Evolutionary conservation across 768 basidiomycete species (phyloP).

Genomic region (Lactarius evosmus): DNA sequence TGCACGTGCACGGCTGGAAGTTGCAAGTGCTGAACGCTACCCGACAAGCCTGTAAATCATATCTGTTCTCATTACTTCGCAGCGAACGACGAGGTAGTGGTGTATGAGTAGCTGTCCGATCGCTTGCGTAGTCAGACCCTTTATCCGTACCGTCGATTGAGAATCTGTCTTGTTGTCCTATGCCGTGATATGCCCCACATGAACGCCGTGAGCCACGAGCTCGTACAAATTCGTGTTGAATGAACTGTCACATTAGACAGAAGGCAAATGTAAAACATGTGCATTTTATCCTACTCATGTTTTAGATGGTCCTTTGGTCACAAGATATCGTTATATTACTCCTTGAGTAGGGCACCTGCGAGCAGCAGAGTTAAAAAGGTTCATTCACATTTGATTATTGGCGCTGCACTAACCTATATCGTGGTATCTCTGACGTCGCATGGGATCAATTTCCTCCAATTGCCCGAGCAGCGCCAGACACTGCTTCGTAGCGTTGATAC

Average conservation of each 20-base stretch:
- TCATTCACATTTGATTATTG: neutral
- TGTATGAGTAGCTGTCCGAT: neutral
- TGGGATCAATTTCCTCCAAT: constrained; percentile 62
- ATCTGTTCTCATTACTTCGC: constrained; percentile 3
- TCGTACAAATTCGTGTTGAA: neutral
- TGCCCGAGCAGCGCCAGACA: constrained; percentile 52
- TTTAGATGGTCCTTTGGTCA: neutral
- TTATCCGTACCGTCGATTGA: neutral
- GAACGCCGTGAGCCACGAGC: neutral
- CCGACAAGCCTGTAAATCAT: neutral
- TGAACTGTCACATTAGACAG: neutral
- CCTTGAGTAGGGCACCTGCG: constrained; percentile 8
- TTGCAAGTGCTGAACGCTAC: constrained; percentile 58
- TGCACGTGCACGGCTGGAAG: constrained; percentile 59
- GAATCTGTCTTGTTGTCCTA: neutral
- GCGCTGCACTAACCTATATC: constrained; percentile 50
- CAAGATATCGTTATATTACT: neutral
- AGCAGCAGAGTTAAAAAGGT: neutral
- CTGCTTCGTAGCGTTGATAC: constrained; percentile 37
- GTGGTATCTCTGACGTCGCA: constrained; percentile 62
- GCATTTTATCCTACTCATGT: neutral
- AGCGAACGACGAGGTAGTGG: neutral
- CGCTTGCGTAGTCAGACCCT: neutral
- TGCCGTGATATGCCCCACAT: neutral
- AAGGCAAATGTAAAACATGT: neutral